These are phyloP conservation scores for Neurospora sp. DNA, from an alignment of 495 filamentous ascomycete species.

Conservation along the genomic window DNA sequence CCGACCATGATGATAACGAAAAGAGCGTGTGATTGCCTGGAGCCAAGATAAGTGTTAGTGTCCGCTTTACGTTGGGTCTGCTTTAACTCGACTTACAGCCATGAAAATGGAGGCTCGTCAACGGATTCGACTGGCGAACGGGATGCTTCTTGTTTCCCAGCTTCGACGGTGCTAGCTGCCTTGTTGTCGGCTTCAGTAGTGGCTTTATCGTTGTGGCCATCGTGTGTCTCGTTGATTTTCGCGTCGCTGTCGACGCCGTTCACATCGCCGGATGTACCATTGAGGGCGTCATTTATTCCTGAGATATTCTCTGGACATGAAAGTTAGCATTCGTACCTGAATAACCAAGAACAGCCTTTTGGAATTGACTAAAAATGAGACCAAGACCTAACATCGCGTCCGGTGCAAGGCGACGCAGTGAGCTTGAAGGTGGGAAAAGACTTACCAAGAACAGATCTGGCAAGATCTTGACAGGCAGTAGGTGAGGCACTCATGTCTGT, in stretches of 20 bases:
- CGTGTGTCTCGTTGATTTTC: neutral
- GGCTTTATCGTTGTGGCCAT: neutral
- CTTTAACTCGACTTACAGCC: slow-evolving; percentile 20
- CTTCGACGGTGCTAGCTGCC: neutral
- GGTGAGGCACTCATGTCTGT: neutral
- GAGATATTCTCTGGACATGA: neutral
- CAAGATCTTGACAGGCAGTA: neutral
- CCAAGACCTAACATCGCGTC: neutral
- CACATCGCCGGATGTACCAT: neutral
- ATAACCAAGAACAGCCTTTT: neutral
- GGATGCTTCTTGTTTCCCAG: neutral
- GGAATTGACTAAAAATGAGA: neutral
- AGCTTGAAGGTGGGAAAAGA: neutral
- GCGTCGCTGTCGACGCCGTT: neutral
- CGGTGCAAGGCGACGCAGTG: neutral
- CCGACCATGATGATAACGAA: slow-evolving; percentile 43
- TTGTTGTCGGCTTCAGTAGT: neutral
- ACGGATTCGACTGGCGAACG: neutral
- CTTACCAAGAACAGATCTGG: neutral
- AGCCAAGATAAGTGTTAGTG: slow-evolving; percentile 1
- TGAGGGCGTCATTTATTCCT: neutral
- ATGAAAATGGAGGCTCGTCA: slow-evolving; percentile 17
- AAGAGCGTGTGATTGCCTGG: slow-evolving; percentile 40
- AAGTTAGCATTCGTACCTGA: neutral
- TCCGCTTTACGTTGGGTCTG: neutral